These are phyloP conservation scores for Cryptosporidium parvum DNA, from an alignment of 169 alveolate genomes.

Conservation along the genomic window DNA sequence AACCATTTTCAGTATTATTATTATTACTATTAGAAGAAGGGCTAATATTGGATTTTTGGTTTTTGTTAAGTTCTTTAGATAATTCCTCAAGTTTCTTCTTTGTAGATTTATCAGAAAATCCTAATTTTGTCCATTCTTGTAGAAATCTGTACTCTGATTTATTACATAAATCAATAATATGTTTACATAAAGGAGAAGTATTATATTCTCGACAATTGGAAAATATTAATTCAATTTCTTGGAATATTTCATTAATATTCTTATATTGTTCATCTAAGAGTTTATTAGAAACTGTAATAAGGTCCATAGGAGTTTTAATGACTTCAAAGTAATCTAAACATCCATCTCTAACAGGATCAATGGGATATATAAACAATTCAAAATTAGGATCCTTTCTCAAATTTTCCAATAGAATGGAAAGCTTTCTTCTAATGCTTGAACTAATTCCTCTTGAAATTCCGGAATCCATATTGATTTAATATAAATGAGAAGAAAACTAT, in stretches of 20 bases:
- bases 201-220: constrained; percentile 58
- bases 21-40: not conserved
- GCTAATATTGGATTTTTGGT: not conserved
- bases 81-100: not conserved
- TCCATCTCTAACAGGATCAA: constrained; percentile 55
- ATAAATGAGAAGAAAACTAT: not conserved
- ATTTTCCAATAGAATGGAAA: constrained; percentile 36
- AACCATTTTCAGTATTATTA: not conserved
- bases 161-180: constrained; percentile 23
- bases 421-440: constrained; percentile 37
- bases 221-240: constrained; percentile 47
- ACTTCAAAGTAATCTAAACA: constrained; percentile 69
- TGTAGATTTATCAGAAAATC: constrained; percentile 20
- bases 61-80: not conserved
- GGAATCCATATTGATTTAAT: not conserved
- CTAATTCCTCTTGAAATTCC: constrained; percentile 29
- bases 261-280: constrained; percentile 23
- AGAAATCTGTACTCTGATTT: constrained; percentile 31
- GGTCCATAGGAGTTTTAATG: constrained; percentile 52
- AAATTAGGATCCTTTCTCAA: constrained; percentile 56
- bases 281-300: constrained; percentile 24
- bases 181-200: constrained; percentile 51
- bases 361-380: constrained; percentile 34
- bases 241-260: not conserved
- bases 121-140: constrained; percentile 48